Percentiles rank a stretch among this genome's conserved stretches.
Conservation (phyloP, 768 basidiomycete genomes). For the Ephemerocybe angulata region DNA sequence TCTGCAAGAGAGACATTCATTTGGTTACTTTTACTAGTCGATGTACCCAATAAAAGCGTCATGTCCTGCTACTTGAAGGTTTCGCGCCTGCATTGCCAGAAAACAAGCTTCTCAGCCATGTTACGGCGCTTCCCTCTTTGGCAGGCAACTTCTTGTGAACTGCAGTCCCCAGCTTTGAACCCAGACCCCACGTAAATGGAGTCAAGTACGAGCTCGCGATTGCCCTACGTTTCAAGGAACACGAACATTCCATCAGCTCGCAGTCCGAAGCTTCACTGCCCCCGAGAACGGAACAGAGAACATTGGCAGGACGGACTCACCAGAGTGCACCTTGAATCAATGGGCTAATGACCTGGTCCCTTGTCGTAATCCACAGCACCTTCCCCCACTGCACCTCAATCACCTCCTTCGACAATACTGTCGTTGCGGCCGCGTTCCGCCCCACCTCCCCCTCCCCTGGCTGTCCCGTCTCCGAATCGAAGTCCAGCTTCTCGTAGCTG, state of each 20-base stretch:
- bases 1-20: too few species aligned
- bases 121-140: constrained; percentile 38
- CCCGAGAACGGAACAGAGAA: too few species aligned
- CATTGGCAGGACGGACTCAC: constrained; percentile 42
- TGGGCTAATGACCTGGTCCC: constrained; percentile 68
- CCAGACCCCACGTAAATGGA: constrained; percentile 35
- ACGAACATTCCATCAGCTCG: too few species aligned
- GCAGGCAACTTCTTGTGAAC: constrained; percentile 24
- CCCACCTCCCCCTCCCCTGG: constrained; percentile 17
- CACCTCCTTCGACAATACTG: constrained; percentile 24
- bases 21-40: not conserved
- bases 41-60: not conserved
- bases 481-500: constrained; percentile 28
- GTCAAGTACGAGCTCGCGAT: constrained; percentile 43
- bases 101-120: constrained; percentile 37
- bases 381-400: constrained; percentile 52
- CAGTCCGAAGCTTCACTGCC: too few species aligned
- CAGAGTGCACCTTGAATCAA: constrained; percentile 64
- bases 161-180: constrained; percentile 30
- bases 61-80: not conserved
- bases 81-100: too few species aligned
- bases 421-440: constrained; percentile 1
- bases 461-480: constrained; percentile 15
- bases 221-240: constrained; percentile 34
- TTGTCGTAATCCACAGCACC: constrained; percentile 58